phyloP scores from a whole-genome alignment of 192 early-diverging fungal species.

The Pilaira anomala region DNA sequence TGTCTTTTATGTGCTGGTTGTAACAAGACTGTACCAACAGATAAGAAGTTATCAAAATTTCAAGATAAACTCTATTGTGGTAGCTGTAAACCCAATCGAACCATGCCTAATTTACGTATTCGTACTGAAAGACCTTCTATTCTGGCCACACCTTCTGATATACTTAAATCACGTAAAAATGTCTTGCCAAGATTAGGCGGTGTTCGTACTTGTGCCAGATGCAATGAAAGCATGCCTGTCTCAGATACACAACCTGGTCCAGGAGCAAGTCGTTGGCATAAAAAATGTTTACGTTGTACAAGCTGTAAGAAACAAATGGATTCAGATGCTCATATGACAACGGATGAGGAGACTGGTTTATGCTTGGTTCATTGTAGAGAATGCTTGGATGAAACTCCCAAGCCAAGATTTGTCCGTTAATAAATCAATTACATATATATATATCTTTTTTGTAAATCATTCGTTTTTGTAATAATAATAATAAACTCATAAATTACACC shows the following conservation, averaged over 20 bases:
- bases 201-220: conserved; percentile 41
- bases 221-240: conserved; percentile 42
- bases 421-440: too few species aligned
- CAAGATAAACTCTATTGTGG: conserved; percentile 45
- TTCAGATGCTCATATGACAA: conserved; percentile 41
- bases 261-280: conserved; percentile 50
- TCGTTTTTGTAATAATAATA: background rate
- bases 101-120: background rate
- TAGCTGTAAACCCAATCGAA: conserved; percentile 23
- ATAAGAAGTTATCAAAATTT: conserved; percentile 40
- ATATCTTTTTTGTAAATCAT: background rate
- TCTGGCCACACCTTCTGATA: conserved; percentile 22
- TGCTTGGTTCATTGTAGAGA: conserved; percentile 41
- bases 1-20: conserved; percentile 22
- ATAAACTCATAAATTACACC: too few species aligned
- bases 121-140: background rate
- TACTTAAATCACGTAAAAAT: conserved; percentile 35
- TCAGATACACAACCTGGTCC: conserved; percentile 49
- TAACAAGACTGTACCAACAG: conserved; percentile 16
- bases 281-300: conserved; percentile 46
- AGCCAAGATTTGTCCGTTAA: conserved; percentile 11
- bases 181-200: conserved; percentile 49
- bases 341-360: conserved; percentile 24
- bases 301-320: conserved; percentile 51
- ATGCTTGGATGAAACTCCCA: conserved; percentile 30